These are phyloP conservation scores for Cadophora malorum DNA, from an alignment of 2,329 filamentous ascomycete species.

Conservation along the genomic window DNA sequence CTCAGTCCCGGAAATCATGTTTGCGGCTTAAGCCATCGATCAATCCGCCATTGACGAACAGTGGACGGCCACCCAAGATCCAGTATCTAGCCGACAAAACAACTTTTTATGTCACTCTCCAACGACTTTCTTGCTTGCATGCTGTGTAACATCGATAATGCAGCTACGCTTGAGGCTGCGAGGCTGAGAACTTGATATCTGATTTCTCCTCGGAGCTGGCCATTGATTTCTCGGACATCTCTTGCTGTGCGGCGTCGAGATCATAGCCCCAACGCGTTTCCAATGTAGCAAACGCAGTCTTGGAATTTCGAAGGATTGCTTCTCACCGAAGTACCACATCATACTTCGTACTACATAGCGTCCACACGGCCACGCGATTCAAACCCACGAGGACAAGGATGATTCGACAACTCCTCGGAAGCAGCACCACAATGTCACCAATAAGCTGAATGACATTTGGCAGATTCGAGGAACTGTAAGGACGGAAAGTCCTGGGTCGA, in stretches of 20 bases:
- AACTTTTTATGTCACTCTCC: background rate
- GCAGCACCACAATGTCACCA: background rate
- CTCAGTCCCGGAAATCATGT: background rate
- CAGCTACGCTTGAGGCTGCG: background rate
- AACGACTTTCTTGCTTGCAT: background rate
- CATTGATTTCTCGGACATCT: background rate
- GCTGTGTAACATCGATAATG: background rate
- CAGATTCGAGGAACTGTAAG: no score
- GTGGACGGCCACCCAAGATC: conserved; percentile 3
- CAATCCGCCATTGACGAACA: background rate
- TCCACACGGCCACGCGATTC: background rate
- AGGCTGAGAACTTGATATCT: background rate
- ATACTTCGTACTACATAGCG: background rate
- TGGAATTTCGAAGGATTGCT: no score
- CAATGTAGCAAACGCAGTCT: no score
- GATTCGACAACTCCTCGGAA: background rate
- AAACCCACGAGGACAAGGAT: background rate
- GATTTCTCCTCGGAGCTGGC: background rate
- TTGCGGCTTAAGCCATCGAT: background rate
- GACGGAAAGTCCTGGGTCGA: no score
- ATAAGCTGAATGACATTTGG: no score
- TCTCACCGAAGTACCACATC: background rate
- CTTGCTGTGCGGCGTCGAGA: background rate
- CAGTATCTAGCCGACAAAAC: conserved; percentile 2
- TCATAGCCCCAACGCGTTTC: background rate